phyloP scores from a whole-genome alignment of 1,284 basidiomycete genomes.

The Cutaneotrichosporon sp. region DNA sequence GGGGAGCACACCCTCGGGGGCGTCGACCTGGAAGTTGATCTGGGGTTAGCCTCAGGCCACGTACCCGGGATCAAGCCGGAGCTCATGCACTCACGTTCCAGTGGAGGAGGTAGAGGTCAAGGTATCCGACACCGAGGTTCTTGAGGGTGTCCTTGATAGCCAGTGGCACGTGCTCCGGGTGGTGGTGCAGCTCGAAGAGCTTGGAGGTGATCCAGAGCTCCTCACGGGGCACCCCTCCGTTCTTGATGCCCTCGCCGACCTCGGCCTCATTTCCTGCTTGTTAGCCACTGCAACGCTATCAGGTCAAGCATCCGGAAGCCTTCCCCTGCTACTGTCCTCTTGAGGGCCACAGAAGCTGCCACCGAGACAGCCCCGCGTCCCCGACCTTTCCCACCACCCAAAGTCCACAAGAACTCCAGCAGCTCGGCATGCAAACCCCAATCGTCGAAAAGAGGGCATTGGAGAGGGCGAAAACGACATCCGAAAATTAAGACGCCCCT shows the following conservation, averaged over 20 bases:
- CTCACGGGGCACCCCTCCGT: conserved; percentile 55
- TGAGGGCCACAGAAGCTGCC: no score
- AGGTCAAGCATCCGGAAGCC: no score
- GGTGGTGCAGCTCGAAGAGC: conserved; percentile 62
- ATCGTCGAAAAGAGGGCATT: no score
- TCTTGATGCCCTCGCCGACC: conserved; percentile 71
- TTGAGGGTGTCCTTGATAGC: conserved; percentile 67
- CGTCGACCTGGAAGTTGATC: conserved; percentile 45
- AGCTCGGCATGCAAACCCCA: no score
- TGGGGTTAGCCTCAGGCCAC: conserved; percentile 18
- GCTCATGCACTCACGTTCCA: conserved; percentile 53
- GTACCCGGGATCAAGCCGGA: no score
- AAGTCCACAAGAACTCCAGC: no score
- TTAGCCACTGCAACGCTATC: no score
- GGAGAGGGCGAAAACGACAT: no score
- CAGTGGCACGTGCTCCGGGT: conserved; percentile 57
- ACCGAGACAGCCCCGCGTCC: no score
- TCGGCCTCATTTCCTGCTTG: conserved; percentile 67
- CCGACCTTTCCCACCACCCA: no score
- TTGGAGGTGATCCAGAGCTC: conserved; percentile 66
- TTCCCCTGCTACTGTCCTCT: no score
- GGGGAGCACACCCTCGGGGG: conserved; percentile 35
- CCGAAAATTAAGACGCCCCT: no score
- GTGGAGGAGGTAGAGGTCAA: conserved; percentile 80
- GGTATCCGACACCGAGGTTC: conserved; percentile 65